Evolutionary conservation across 2,329 filamentous ascomycete species (phyloP), one percentile per base, ranked within the genome.

Genomic region (Pseudogymnoascus sp.): DNA sequence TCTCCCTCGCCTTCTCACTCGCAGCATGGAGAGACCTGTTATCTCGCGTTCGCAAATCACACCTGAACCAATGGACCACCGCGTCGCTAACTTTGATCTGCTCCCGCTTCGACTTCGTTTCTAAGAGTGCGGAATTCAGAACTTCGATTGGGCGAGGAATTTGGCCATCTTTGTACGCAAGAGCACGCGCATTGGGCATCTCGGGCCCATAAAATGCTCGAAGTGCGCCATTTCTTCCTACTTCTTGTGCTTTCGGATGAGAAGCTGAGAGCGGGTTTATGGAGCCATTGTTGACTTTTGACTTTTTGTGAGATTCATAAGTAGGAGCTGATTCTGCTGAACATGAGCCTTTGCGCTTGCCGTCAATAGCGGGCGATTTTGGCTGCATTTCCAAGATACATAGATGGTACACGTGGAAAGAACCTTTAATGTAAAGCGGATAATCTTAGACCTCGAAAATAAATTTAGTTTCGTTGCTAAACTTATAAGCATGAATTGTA

Each of bases 11-110:
- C 56, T 79, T 78, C 61, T 83, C 74, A 60, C 81, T 84, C 0
- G 91, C 91, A 62, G 84, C 72, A 33, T 81, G 79, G 21, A 96
- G 72, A 0, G 82, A 82, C 7, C 81, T 86, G 70, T 95, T 96
- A 71, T 96, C 92, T 0, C 74, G 72, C 1, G 81, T 77, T 2
- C 91, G 81, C 57, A 95, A 73, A 70, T 96, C 92, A 68, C 82
- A 84, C 73, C 94, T 95, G 76, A 92, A 96, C 91, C 91, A 96
- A 73, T 95, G 89, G 0, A 95, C 82, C 0, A 95, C 86, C 0
- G 85, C 82, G 23, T 82, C 75, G 28, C 81, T 81, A 0, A 79
- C 74, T 1, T 74, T 63, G 10, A 88, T 78, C 1, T 74, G 71
- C 26, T 77, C 74, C 7, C 88, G 79, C 34, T 73, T 70, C 0